Evolutionary conservation across 169 alveolate genomes (phyloP).

Genomic region (Cryptosporidium meleagridis): DNA sequence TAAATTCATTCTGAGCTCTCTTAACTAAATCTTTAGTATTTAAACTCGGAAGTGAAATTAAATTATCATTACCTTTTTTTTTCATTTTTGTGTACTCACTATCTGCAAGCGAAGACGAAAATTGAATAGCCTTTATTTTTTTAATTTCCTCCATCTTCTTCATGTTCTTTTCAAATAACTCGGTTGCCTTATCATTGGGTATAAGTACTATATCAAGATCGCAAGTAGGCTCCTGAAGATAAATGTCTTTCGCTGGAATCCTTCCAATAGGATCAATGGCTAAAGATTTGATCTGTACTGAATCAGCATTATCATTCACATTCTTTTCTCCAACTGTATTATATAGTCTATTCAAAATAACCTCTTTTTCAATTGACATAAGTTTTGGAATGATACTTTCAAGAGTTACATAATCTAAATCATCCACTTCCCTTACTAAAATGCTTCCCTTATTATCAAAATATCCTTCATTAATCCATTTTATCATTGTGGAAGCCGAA

Average conservation of each 20-base stretch:
- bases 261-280: constrained; percentile 72
- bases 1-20: constrained; percentile 55
- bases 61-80: constrained; percentile 6
- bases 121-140: constrained; percentile 52
- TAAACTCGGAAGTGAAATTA: constrained; percentile 43
- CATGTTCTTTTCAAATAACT: constrained; percentile 59
- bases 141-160: constrained; percentile 62
- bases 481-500: constrained; percentile 33
- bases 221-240: constrained; percentile 68
- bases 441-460: constrained; percentile 58
- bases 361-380: constrained; percentile 21
- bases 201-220: constrained; percentile 56
- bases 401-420: constrained; percentile 67
- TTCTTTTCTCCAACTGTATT: constrained; percentile 25
- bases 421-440: constrained; percentile 41
- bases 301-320: neutral
- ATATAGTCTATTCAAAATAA: constrained; percentile 33
- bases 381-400: constrained; percentile 60
- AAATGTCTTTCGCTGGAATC: constrained; percentile 71
- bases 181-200: constrained; percentile 57
- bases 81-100: constrained; percentile 9
- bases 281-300: constrained; percentile 26
- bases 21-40: constrained; percentile 38
- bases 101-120: constrained; percentile 48
- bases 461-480: constrained; percentile 69